These are phyloP conservation scores for Pleurotus sapidus DNA, from an alignment of 768 basidiomycete genomes.

Conservation along the genomic window DNA sequence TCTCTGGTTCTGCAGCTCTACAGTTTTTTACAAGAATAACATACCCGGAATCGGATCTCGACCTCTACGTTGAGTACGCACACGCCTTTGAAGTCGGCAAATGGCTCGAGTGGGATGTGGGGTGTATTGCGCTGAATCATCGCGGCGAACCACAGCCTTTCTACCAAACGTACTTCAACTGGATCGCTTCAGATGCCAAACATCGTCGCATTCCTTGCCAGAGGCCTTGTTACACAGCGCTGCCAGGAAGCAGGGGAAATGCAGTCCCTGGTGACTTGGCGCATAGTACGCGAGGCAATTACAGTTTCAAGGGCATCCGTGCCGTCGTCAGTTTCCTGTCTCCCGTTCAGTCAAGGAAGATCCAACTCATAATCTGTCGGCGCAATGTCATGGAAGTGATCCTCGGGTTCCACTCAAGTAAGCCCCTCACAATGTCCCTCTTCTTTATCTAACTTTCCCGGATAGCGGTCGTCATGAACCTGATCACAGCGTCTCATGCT, in stretches of 20 bases:
- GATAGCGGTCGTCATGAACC: constrained; percentile 38
- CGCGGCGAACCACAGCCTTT: not conserved
- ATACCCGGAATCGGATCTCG: constrained; percentile 47
- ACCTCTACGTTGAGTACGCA: constrained; percentile 40
- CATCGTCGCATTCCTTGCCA: too few species aligned
- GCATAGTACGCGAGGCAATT: not conserved
- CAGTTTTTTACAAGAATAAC: constrained; percentile 46
- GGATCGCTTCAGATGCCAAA: too few species aligned
- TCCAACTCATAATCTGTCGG: constrained; percentile 34
- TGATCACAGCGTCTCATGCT: constrained; percentile 35
- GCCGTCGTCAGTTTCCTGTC: not conserved
- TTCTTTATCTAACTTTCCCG: not conserved
- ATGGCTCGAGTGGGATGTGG: constrained; percentile 28
- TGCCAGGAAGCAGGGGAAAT: not conserved
- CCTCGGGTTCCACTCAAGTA: constrained; percentile 20
- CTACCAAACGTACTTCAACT: too few species aligned
- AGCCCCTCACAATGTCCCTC: constrained; percentile 15
- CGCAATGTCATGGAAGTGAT: constrained; percentile 24
- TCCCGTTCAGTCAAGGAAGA: constrained; percentile 9
- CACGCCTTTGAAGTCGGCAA: constrained; percentile 25
- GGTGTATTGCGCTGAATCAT: not conserved
- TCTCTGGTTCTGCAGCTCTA: constrained; percentile 52
- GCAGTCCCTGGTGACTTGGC: not conserved
- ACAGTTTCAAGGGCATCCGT: not conserved
- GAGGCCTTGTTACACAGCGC: not conserved